These are phyloP conservation scores for Trichoderma koningiopsis DNA, from an alignment of 2,329 filamentous ascomycete genomes.

Conservation along the genomic window DNA sequence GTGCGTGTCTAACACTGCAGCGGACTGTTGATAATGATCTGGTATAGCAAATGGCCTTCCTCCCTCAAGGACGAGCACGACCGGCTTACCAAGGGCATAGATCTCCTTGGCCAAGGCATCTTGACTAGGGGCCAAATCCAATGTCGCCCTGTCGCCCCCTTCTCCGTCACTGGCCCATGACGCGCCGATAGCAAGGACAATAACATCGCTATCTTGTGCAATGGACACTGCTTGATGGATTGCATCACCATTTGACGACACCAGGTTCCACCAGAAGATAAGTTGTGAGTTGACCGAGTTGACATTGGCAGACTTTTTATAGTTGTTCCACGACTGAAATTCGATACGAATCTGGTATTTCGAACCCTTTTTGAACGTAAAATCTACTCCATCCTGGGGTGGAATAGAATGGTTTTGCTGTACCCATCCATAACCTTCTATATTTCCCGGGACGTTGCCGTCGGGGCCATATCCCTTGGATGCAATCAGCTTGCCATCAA, in stretches of 20 bases:
- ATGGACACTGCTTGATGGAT: slow-evolving; percentile 17
- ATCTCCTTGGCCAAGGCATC: slow-evolving; percentile 17
- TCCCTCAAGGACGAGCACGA: slow-evolving; percentile 18
- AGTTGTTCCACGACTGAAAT: slow-evolving; percentile 24
- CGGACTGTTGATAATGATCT: slow-evolving; percentile 7
- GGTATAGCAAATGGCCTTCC: slow-evolving; percentile 24
- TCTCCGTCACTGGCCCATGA: slow-evolving; percentile 23
- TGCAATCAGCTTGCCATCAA: slow-evolving; percentile 15
- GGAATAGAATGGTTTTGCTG: slow-evolving; percentile 4
- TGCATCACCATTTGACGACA: slow-evolving; percentile 1
- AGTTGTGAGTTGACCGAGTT: slow-evolving; percentile 26
- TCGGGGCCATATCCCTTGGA: slow-evolving; percentile 4
- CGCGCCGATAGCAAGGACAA: slow-evolving; percentile 18
- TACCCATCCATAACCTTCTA: slow-evolving; percentile 9
- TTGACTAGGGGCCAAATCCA: slow-evolving; percentile 21
- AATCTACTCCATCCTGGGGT: slow-evolving; percentile 9
- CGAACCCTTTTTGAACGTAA: slow-evolving; percentile 12
- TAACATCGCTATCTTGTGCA: slow-evolving; percentile 20
- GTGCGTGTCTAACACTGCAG: slow-evolving; percentile 15
- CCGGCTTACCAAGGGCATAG: slow-evolving; percentile 18
- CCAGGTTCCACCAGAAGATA: slow-evolving; percentile 25
- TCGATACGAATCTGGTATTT: slow-evolving; percentile 18
- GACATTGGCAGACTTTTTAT: slow-evolving; percentile 24
- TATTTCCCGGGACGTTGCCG: slow-evolving; percentile 12
- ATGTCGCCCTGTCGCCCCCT: neutral